Conservation (phyloP, 139 green algal genomes). For the Micromonas pusilla region DNA sequence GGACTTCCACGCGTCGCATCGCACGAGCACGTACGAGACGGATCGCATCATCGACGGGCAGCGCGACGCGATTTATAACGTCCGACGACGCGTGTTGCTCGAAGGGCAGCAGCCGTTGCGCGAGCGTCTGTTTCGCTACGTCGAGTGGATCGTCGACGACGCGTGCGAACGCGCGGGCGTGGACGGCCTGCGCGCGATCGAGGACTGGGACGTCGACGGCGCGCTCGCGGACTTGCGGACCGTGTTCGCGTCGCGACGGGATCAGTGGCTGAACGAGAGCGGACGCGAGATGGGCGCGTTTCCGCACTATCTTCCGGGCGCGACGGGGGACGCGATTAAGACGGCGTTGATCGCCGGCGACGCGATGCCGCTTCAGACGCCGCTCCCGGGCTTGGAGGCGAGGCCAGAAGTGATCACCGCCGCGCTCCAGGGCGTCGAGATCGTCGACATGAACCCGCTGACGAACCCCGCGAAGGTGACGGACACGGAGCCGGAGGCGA, state of each 20-base stretch:
- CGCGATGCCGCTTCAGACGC: not conserved
- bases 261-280: not conserved
- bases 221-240: not conserved
- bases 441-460: not conserved
- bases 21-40: not conserved
- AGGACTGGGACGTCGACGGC: constrained; percentile 1
- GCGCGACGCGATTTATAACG: constrained; percentile 9
- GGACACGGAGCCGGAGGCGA: constrained; percentile 16
- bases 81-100: not conserved
- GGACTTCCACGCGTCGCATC: not conserved
- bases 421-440: not conserved
- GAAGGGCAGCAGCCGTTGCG: not conserved
- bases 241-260: not conserved
- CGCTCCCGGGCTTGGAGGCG: not conserved
- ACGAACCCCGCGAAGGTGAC: not conserved
- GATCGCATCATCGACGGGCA: constrained; percentile 5
- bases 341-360: not conserved
- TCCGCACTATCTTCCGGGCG: constrained; percentile 14
- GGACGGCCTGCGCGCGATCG: not conserved
- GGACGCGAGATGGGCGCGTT: not conserved
- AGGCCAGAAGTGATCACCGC: not conserved
- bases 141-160: constrained; percentile 12
- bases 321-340: not conserved
- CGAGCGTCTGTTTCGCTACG: constrained; percentile 3
- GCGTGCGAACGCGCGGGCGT: not conserved